A percentile compares a stretch with the other conserved stretches of the same genome.
These are phyloP conservation scores for Artemisia argyi DNA, from an alignment of 129 eudicot genomes.

Conservation along the genomic window DNA sequence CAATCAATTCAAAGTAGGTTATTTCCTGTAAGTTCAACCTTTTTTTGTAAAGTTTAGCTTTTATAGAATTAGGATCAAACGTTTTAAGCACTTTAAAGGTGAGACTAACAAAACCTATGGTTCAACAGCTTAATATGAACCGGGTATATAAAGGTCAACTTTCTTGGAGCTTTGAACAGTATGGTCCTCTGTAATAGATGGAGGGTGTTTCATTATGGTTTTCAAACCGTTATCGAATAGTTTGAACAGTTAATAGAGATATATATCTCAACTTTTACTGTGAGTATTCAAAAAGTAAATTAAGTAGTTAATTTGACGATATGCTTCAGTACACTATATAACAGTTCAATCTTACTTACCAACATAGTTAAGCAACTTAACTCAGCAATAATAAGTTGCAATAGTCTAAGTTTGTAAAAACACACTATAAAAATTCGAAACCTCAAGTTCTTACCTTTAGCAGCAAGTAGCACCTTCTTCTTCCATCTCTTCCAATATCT, in stretches of 20 bases:
- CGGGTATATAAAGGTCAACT: conserved; percentile 3
- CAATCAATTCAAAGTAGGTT: too few species aligned
- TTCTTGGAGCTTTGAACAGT: conserved; percentile 7
- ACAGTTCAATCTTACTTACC: conserved; percentile 9
- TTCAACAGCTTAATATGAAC: not conserved
- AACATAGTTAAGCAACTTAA: too few species aligned
- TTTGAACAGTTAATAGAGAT: conserved; percentile 6
- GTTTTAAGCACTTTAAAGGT: not conserved
- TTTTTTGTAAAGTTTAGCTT: not conserved
- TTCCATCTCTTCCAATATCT: too few species aligned
- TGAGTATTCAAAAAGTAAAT: not conserved
- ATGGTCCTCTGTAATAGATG: not conserved
- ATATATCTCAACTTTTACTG: conserved; percentile 11
- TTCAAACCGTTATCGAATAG: not conserved
- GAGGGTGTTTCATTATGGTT: not conserved
- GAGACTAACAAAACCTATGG: not conserved
- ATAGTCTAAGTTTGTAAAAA: not conserved
- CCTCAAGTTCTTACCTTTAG: conserved; percentile 36
- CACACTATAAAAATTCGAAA: conserved; percentile 2
- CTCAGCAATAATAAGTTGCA: not conserved
- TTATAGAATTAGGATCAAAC: too few species aligned
- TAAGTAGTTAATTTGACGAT: not conserved
- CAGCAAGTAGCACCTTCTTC: conserved; percentile 6
- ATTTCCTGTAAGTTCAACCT: not conserved
- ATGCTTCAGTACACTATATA: conserved; percentile 12